These are phyloP conservation scores for Collybiopsis luxurians DNA, from an alignment of 768 basidiomycete genomes.

Conservation along the genomic window DNA sequence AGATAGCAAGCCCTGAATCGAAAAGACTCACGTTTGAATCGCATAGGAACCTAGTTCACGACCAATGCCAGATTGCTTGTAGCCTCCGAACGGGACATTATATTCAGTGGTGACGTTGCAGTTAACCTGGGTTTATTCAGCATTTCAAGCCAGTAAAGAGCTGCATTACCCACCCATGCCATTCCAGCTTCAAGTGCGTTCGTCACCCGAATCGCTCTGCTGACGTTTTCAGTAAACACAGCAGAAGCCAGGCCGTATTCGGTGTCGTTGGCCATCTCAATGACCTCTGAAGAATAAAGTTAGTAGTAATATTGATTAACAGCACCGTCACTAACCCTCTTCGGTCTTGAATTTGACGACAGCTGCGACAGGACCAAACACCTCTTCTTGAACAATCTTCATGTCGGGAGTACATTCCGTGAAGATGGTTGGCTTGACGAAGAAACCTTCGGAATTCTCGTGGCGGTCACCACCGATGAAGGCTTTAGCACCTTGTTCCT, in stretches of 20 bases:
- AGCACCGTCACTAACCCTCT: conserved; percentile 20
- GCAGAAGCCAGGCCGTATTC: conserved; percentile 51
- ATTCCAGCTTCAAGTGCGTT: conserved; percentile 67
- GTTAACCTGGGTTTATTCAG: conserved; percentile 28
- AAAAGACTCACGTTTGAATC: conserved; percentile 32
- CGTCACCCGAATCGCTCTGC: conserved; percentile 45
- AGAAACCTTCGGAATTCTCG: conserved; percentile 52
- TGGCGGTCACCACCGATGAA: conserved; percentile 50
- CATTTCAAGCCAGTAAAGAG: background rate
- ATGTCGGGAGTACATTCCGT: conserved; percentile 52
- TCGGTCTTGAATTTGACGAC: conserved; percentile 58
- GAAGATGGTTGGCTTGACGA: conserved; percentile 62
- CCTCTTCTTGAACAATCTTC: conserved; percentile 58
- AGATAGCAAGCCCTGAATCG: background rate
- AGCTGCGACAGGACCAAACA: conserved; percentile 70
- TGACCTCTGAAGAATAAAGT: conserved; percentile 17
- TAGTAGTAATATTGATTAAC: background rate
- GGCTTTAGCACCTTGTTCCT: conserved; percentile 57
- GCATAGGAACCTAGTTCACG: conserved; percentile 61
- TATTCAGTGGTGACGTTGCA: conserved; percentile 34
- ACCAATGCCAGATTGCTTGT: conserved; percentile 60
- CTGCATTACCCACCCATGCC: conserved; percentile 38
- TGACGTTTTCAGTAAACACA: conserved; percentile 47
- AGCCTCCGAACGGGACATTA: conserved; percentile 61
- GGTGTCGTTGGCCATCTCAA: conserved; percentile 47